These are phyloP conservation scores for Coemansia sp. DNA, from an alignment of 192 early-diverging fungal genomes.

Conservation along the genomic window DNA sequence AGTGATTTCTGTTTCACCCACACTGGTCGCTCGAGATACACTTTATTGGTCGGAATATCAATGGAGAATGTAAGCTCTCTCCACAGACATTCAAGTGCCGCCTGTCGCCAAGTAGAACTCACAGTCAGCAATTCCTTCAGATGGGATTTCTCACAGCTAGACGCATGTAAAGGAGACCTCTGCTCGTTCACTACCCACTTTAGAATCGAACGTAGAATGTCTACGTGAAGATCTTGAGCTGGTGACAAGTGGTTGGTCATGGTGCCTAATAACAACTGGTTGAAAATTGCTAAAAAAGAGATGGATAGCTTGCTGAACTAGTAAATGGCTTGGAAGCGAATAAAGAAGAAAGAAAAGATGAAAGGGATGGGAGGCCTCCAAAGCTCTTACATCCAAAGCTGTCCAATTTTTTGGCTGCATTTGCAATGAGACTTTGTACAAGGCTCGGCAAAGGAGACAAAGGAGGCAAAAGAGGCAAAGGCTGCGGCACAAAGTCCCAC, in stretches of 20 bases:
- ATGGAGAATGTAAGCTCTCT: neutral
- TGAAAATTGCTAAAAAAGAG: neutral
- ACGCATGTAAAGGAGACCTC: neutral
- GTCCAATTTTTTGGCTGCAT: too few relatives aligned
- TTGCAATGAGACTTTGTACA: too few relatives aligned
- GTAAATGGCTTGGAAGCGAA: neutral
- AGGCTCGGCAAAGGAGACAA: too few relatives aligned
- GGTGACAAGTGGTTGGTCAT: neutral
- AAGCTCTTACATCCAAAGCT: too few relatives aligned
- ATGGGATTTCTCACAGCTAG: neutral
- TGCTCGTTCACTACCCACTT: neutral
- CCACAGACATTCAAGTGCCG: neutral
- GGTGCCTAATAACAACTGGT: neutral
- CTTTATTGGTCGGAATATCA: neutral
- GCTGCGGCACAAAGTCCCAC: too few relatives aligned
- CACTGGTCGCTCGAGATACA: neutral
- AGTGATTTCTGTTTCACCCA: neutral
- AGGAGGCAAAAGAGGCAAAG: too few relatives aligned
- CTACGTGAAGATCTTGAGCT: neutral
- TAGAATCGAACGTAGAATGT: neutral
- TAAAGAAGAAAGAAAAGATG: neutral
- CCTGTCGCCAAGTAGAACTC: neutral
- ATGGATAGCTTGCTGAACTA: neutral
- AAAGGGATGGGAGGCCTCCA: too few relatives aligned
- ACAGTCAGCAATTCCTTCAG: neutral